Conservation (phyloP, 345 rosid genomes). For the Syzygium jambos region DNA sequence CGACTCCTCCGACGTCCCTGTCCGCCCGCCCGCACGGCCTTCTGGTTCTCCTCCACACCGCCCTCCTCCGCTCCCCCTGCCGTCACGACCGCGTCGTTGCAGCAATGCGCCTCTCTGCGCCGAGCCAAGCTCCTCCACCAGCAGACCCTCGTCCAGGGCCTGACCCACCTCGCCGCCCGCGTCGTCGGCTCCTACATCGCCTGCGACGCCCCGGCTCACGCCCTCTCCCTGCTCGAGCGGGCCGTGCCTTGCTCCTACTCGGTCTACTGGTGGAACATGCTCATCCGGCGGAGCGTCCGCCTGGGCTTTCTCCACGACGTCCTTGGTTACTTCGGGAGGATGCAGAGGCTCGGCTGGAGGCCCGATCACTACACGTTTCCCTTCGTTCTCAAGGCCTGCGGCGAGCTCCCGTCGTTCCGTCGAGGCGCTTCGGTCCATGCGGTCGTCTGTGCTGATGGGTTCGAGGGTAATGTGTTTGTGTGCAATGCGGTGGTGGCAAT, state of each 20-base stretch:
- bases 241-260: conserved; percentile 35
- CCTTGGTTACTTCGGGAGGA: conserved; percentile 25
- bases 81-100: conserved; percentile 29
- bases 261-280: conserved; percentile 67
- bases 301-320: conserved; percentile 23
- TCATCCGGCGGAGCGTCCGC: conserved; percentile 39
- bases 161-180: conserved; percentile 29
- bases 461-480: conserved; percentile 54
- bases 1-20: neutral
- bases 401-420: conserved; percentile 30
- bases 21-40: neutral
- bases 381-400: conserved; percentile 69
- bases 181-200: conserved; percentile 66
- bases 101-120: conserved; percentile 44
- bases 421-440: conserved; percentile 48
- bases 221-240: conserved; percentile 46
- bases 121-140: conserved; percentile 58
- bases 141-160: conserved; percentile 44
- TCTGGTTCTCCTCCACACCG: neutral
- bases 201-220: conserved; percentile 28
- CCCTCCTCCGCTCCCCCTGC: neutral
- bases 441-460: conserved; percentile 30
- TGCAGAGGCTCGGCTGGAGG: conserved; percentile 48
- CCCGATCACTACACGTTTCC: conserved; percentile 80
- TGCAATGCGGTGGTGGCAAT: conserved; percentile 55